Evolutionary conservation across 768 basidiomycete species (phyloP).

Genomic region (Mycena galericulata): DNA sequence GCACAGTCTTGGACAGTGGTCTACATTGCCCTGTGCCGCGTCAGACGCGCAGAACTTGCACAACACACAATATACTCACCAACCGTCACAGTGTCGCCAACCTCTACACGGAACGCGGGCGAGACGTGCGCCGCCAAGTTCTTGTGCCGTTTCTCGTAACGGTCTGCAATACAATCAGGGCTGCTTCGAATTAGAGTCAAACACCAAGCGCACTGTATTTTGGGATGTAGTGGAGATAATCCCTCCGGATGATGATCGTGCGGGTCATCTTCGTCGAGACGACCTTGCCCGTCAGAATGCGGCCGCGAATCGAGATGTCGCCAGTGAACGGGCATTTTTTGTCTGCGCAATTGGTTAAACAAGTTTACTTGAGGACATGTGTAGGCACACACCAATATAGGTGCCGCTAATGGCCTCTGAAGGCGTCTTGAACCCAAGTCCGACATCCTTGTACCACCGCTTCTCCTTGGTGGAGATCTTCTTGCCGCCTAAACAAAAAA

Average conservation of each 20-base stretch:
- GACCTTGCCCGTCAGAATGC: slow-evolving; percentile 97
- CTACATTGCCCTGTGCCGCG: slow-evolving; percentile 88
- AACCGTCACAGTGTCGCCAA: slow-evolving; percentile 95
- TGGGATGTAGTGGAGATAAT: slow-evolving; percentile 96
- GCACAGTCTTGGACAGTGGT: slow-evolving; percentile 98
- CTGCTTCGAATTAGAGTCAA: not conserved
- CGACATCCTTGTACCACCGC: slow-evolving; percentile 99
- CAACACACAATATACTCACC: slow-evolving; percentile 63
- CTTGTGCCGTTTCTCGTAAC: slow-evolving; percentile 99
- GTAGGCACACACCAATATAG: slow-evolving; percentile 84
- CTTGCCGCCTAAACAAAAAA: slow-evolving; percentile 71
- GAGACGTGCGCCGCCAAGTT: slow-evolving; percentile 98
- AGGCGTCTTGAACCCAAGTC: slow-evolving; percentile 97
- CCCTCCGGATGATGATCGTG: slow-evolving; percentile 95
- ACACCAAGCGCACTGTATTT: slow-evolving; percentile 87
- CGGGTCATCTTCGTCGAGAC: slow-evolving; percentile 99
- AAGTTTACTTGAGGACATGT: slow-evolving; percentile 4
- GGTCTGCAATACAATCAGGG: slow-evolving; percentile 63
- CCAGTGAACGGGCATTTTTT: slow-evolving; percentile 99
- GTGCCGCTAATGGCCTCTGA: slow-evolving; percentile 94
- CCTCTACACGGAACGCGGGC: slow-evolving; percentile 98
- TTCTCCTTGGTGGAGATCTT: slow-evolving; percentile 95
- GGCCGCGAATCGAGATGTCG: slow-evolving; percentile 96
- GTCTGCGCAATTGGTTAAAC: slow-evolving; percentile 61
- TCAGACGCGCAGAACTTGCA: slow-evolving; percentile 14